Conservation (phyloP, 1,284 basidiomycete species). For the Mycosarcoma maydis region DNA sequence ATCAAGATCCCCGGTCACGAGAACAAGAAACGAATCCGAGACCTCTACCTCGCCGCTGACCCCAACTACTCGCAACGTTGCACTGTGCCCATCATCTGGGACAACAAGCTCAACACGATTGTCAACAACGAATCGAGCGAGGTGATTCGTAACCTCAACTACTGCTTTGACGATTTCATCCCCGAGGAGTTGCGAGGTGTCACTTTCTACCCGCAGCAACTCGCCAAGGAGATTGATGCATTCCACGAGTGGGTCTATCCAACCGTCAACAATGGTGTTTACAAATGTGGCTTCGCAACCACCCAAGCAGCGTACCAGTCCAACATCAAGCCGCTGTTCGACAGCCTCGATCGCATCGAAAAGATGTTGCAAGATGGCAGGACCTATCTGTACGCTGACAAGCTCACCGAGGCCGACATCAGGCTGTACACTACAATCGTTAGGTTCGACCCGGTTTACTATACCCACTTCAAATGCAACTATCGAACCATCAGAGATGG, state of each 20-base stretch:
- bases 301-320: slow-evolving; percentile 82
- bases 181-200: slow-evolving; percentile 46
- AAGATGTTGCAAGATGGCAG: slow-evolving; percentile 77
- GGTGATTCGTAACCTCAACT: slow-evolving; percentile 88
- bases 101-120: slow-evolving; percentile 86
- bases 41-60: slow-evolving; percentile 83
- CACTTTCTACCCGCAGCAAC: slow-evolving; percentile 75
- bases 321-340: slow-evolving; percentile 75
- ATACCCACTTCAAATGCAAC: slow-evolving; percentile 93
- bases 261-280: slow-evolving; percentile 72
- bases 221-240: slow-evolving; percentile 80
- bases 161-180: slow-evolving; percentile 62
- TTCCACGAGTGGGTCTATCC: slow-evolving; percentile 82
- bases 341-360: slow-evolving; percentile 83
- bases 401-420: slow-evolving; percentile 86
- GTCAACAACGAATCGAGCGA: slow-evolving; percentile 77
- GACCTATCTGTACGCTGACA: slow-evolving; percentile 82
- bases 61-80: slow-evolving; percentile 68
- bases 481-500: slow-evolving; percentile 59
- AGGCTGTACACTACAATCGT: slow-evolving; percentile 90
- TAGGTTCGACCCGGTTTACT: slow-evolving; percentile 83
- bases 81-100: slow-evolving; percentile 84
- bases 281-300: slow-evolving; percentile 88
- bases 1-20: slow-evolving; percentile 60
- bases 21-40: slow-evolving; percentile 76